Conservation (phyloP, 1,139 yeast species). For the Taiozyma sp. region DNA sequence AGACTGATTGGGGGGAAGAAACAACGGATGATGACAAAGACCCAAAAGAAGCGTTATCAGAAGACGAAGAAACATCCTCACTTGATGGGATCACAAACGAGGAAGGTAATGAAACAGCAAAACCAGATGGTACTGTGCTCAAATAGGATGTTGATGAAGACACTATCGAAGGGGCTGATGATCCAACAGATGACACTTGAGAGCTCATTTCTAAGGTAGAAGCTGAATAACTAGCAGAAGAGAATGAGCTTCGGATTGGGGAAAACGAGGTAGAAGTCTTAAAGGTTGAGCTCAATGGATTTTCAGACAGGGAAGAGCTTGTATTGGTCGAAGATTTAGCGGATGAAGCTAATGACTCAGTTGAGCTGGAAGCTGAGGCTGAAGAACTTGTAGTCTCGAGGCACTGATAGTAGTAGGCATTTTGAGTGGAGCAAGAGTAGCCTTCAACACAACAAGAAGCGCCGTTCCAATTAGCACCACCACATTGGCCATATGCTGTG, state of each 20-base stretch:
- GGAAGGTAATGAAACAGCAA: background rate
- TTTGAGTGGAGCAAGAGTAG: no score
- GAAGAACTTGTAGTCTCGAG: no score
- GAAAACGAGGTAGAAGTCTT: background rate
- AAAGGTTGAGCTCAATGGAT: background rate
- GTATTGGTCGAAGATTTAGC: background rate
- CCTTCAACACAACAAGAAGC: background rate
- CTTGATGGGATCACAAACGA: background rate
- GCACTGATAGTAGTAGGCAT: no score
- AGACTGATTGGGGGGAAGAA: background rate
- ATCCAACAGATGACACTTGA: background rate
- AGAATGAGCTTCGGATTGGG: background rate
- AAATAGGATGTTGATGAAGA: background rate
- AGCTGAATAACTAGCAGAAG: background rate
- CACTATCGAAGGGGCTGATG: background rate
- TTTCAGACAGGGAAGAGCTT: background rate
- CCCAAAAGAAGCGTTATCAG: background rate
- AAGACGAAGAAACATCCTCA: background rate
- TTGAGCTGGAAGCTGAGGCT: background rate
- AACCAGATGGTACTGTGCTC: background rate
- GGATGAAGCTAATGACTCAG: background rate
- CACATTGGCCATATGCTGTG: background rate
- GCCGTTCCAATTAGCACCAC: background rate
- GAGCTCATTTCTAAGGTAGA: background rate
- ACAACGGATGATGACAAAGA: background rate